These are phyloP conservation scores for Arctostaphylos glauca DNA, from an alignment of 148 eudicot genomes.

Conservation along the genomic window DNA sequence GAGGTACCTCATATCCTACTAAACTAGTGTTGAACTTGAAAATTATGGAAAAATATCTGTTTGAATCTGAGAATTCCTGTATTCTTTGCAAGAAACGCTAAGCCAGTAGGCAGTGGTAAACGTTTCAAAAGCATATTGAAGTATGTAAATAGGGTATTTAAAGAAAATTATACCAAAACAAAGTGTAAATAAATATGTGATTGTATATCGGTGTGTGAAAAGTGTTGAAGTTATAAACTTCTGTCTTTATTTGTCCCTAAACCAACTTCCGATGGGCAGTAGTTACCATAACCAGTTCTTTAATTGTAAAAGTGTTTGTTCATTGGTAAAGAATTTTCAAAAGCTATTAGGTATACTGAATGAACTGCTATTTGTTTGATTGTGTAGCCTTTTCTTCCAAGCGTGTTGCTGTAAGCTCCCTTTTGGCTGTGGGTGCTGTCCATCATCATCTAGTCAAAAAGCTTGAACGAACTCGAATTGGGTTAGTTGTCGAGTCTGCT, in stretches of 20 bases:
- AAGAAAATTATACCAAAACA: neutral
- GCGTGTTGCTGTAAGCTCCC: constrained; percentile 87
- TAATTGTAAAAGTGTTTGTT: neutral
- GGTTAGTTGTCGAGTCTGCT: constrained; percentile 84
- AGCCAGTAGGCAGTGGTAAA: neutral
- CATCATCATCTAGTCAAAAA: constrained; percentile 91
- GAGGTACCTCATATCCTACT: constrained; percentile 53
- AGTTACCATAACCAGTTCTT: neutral
- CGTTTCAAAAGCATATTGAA: neutral
- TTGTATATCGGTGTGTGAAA: neutral
- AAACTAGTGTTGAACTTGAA: neutral
- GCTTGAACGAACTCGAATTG: constrained; percentile 87
- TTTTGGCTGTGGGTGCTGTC: constrained; percentile 97
- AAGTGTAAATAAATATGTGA: neutral
- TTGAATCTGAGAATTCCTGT: neutral
- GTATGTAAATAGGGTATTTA: neutral
- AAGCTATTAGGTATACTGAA: neutral
- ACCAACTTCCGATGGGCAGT: neutral
- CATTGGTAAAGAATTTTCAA: neutral
- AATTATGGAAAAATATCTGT: neutral
- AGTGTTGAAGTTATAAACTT: neutral
- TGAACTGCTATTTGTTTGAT: constrained; percentile 7
- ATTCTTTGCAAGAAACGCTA: neutral
- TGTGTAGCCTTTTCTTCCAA: constrained; percentile 67
- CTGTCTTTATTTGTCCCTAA: neutral